phyloP scores from a whole-genome alignment of 2,329 filamentous ascomycete species.

The Tolypocladium sp. region DNA sequence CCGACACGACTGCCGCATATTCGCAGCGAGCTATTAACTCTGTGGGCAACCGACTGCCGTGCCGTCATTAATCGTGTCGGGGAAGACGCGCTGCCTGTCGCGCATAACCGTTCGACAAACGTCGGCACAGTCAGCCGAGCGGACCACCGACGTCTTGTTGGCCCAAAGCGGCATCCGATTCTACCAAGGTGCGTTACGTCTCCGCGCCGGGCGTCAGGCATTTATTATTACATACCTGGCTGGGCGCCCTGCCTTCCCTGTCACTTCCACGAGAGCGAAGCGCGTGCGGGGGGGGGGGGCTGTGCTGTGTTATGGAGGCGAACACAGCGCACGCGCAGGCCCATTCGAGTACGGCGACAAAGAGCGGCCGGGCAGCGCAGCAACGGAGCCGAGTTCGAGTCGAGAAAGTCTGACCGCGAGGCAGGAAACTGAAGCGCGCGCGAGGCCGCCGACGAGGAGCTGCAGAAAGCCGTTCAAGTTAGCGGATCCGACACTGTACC shows the following conservation, averaged over 20 bases:
- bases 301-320: no score
- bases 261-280: not conserved
- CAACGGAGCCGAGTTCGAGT: not conserved
- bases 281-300: no score
- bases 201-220: not conserved
- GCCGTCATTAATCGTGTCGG: no score
- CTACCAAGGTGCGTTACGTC: not conserved
- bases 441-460: not conserved
- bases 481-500: not conserved
- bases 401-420: not conserved
- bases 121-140: not conserved
- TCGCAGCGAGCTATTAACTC: not conserved
- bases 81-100: not conserved
- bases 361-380: not conserved
- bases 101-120: not conserved
- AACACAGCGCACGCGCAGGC: not conserved
- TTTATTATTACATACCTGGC: no score
- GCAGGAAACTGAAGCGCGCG: not conserved
- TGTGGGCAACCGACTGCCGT: no score
- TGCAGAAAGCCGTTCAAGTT: not conserved
- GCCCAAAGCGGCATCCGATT: not conserved
- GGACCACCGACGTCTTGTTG: not conserved
- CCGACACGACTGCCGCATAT: not conserved
- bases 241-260: not conserved
- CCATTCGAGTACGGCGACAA: not conserved